Percentiles rank a stretch among this genome's conserved stretches.
These are phyloP conservation scores for Ilex asprella DNA, from an alignment of 257 asterid species.

Conservation along the genomic window DNA sequence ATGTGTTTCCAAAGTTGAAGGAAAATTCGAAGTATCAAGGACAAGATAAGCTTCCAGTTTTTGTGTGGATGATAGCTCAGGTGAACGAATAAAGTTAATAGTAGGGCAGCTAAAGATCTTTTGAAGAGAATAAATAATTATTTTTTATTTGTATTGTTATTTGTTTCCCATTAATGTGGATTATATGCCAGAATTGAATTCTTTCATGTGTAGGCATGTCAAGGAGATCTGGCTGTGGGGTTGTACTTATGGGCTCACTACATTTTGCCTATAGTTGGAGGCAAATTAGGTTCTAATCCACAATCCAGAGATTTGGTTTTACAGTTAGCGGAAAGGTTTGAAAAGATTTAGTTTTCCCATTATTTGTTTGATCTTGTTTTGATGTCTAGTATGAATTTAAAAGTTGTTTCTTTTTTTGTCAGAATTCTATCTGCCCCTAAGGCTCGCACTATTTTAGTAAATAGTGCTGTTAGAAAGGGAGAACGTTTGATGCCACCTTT, in stretches of 20 bases:
- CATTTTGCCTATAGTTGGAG: slow-evolving; percentile 63
- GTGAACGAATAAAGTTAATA: slow-evolving; percentile 21
- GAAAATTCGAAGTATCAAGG: slow-evolving; percentile 71
- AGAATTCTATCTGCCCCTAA: slow-evolving; percentile 72
- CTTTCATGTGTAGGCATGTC: slow-evolving; percentile 44
- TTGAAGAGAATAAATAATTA: background rate
- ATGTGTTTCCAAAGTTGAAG: slow-evolving; percentile 42
- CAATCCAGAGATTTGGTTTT: slow-evolving; percentile 65
- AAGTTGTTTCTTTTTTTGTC: slow-evolving; percentile 9
- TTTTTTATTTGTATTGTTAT: slow-evolving; percentile 10
- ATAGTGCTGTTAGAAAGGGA: slow-evolving; percentile 69
- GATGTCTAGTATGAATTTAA: background rate
- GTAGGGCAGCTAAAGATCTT: background rate
- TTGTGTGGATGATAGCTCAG: slow-evolving; percentile 73
- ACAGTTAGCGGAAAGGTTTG: slow-evolving; percentile 80
- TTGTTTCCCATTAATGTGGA: slow-evolving; percentile 5
- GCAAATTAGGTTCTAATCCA: slow-evolving; percentile 70
- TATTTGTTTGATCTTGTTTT: background rate
- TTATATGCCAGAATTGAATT: slow-evolving; percentile 15
- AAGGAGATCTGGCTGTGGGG: slow-evolving; percentile 76
- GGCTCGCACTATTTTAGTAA: slow-evolving; percentile 56
- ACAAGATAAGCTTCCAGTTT: slow-evolving; percentile 63
- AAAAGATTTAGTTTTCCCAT: background rate
- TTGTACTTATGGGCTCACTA: slow-evolving; percentile 68
- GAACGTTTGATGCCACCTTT: slow-evolving; percentile 72